A percentile compares a stretch with the other conserved stretches of the same genome.
Evolutionary conservation across 2,329 filamentous ascomycete genomes (phyloP).

Genomic region (Pezicula carpinea): DNA sequence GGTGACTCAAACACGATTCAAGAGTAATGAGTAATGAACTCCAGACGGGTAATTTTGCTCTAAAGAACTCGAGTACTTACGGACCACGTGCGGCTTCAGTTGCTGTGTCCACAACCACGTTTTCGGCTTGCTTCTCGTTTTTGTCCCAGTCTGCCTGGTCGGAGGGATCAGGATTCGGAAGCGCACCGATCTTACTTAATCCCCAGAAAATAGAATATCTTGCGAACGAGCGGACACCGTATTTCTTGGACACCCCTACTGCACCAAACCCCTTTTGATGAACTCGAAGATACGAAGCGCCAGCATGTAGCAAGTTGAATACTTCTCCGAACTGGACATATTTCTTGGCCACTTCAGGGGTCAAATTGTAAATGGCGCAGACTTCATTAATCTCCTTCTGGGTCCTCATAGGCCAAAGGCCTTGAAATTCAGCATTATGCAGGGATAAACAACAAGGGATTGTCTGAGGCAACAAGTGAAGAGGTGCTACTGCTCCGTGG

Average conservation of each 20-base stretch:
- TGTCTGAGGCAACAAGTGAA: constrained; percentile 57
- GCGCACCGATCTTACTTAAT: constrained; percentile 62
- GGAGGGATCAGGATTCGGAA: constrained; percentile 65
- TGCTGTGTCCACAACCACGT: constrained; percentile 42
- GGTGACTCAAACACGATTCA: too few species aligned
- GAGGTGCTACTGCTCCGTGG: constrained; percentile 57
- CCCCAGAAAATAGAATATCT: constrained; percentile 66
- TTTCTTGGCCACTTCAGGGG: constrained; percentile 48
- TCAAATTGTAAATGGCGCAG: constrained; percentile 59
- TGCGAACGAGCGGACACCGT: constrained; percentile 61
- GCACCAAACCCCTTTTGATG: constrained; percentile 65
- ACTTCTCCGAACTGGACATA: constrained; percentile 67
- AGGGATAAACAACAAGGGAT: constrained; percentile 60
- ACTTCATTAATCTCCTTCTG: constrained; percentile 58
- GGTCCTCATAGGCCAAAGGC: constrained; percentile 63
- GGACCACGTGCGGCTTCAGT: constrained; percentile 45
- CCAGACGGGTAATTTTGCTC: too few species aligned
- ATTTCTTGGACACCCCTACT: constrained; percentile 64
- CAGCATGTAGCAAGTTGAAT: constrained; percentile 60
- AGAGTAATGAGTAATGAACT: too few species aligned
- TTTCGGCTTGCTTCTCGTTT: constrained; percentile 57
- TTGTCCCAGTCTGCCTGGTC: constrained; percentile 52
- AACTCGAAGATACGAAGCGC: constrained; percentile 59
- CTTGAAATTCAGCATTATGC: constrained; percentile 67
- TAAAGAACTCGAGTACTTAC: too few species aligned